Base-by-base conservation (phyloP, 148 eudicot genomes). In the Rhododendron mucronatum region DNA sequence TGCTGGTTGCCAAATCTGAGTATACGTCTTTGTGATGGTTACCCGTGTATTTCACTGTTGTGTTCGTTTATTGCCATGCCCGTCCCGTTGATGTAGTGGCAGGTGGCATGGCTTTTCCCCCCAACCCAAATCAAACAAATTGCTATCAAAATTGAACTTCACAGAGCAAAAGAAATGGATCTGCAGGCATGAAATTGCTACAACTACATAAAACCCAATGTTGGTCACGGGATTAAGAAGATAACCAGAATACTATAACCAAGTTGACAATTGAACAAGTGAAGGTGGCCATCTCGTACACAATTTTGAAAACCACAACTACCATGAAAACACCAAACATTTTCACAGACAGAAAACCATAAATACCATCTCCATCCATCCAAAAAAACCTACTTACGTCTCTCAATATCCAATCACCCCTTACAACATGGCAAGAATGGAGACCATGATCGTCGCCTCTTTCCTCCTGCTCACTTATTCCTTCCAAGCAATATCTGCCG, bases 221-320 rank as follows among this genome's bases (percentile, higher is more conserved):
- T 73, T 14, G 7, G 23, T 74, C 44, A 14, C 5, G 45, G 47
- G 5, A 14, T 71, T 33, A 75, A 75, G 23, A 35, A 75, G 47
- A 35, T 35, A 15, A 75, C 47, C 12, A 4, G 45, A 75, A 75
- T 3, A 14, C 41, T 37, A 75, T 18, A 35, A 35, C 12, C 45
- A 37, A 75, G 26, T 75, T 20, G 26, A 39, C 48, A 75, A 16
- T 75, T 75, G 48, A 18, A 75, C n/a, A 75, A 48, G 55, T 80
- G 87, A 81, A 86, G 44, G 85, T 91, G 93, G 87, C 87, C 84
- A 84, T 85, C 89, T 88, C 89, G 90, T 85, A 77, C 76, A 53
- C 63, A 65, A 77, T 21, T 83, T 23, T 61, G 77, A 16, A 53
- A 9, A 81, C 39, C 45, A 80, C 39, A 51, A 30, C 11, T 80